Evolutionary conservation across 164 flowering plant species (phyloP).

Genomic region (Magnolia officinalis): DNA sequence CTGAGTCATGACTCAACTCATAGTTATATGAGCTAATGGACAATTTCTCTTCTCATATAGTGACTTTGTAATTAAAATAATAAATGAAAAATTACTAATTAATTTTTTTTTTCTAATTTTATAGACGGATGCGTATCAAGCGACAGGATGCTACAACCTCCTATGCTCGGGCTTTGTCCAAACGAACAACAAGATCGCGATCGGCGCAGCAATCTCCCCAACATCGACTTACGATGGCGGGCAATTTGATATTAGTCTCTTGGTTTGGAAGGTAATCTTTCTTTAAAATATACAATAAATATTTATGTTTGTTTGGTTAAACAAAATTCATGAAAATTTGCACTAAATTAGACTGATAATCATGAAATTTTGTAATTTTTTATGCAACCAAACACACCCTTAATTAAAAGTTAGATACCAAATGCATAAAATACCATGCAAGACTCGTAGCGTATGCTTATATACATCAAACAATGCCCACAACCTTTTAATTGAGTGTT

Average conservation of each 20-base stretch:
- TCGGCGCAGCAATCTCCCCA: slow-evolving; percentile 94
- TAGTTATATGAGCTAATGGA: neutral
- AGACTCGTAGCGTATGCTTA: no score
- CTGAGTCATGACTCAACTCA: neutral
- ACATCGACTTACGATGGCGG: slow-evolving; percentile 54
- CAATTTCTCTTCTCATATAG: neutral
- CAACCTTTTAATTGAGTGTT: no score
- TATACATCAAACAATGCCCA: no score
- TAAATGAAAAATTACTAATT: neutral
- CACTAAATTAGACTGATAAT: no score
- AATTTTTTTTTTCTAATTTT: slow-evolving; percentile 6
- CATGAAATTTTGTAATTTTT: no score
- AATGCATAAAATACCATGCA: no score
- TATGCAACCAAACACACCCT: no score
- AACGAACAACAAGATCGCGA: slow-evolving; percentile 79
- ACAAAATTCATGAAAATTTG: no score
- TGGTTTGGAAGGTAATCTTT: slow-evolving; percentile 85
- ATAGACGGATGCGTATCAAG: slow-evolving; percentile 95
- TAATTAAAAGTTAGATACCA: no score
- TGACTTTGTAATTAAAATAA: neutral
- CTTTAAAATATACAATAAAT: neutral
- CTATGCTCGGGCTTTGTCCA: slow-evolving; percentile 95
- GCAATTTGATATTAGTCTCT: slow-evolving; percentile 82
- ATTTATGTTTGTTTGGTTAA: no score
- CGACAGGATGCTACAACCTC: slow-evolving; percentile 96